These are phyloP conservation scores for Aeschynomene evenia DNA, from an alignment of 306 rosid species.

Conservation along the genomic window DNA sequence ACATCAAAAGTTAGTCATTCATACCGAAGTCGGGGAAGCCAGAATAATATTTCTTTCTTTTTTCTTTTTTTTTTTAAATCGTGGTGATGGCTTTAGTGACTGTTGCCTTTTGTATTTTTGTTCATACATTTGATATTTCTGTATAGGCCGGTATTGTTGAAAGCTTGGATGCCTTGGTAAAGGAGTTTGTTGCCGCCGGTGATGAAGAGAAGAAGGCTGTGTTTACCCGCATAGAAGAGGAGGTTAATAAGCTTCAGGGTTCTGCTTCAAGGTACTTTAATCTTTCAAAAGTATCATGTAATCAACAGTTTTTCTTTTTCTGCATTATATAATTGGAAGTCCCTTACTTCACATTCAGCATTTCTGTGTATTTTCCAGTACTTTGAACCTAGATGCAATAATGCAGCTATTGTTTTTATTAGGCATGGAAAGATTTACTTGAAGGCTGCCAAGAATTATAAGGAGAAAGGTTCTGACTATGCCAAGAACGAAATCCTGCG, in stretches of 20 bases:
- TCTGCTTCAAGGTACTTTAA: conserved; percentile 66
- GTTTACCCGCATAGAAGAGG: conserved; percentile 61
- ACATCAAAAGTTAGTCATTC: conserved; percentile 59
- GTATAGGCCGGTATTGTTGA: conserved; percentile 79
- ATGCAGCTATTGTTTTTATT: conserved; percentile 8
- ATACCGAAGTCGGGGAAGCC: background rate
- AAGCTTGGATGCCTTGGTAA: conserved; percentile 63
- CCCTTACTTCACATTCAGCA: background rate
- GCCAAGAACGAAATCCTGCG: conserved; percentile 85
- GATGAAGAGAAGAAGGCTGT: conserved; percentile 70
- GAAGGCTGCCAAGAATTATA: conserved; percentile 71
- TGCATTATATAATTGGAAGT: background rate
- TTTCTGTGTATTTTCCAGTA: background rate
- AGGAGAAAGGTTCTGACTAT: conserved; percentile 81
- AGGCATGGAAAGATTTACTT: conserved; percentile 84
- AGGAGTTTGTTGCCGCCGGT: conserved; percentile 69
- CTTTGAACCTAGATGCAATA: background rate
- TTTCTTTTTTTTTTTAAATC: background rate
- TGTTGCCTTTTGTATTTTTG: conserved; percentile 4
- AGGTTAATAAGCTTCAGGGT: conserved; percentile 77
- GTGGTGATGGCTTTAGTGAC: background rate
- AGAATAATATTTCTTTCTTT: background rate
- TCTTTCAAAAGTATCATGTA: background rate
- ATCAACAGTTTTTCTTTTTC: background rate
- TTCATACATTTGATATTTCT: conserved; percentile 29